Evolutionary conservation across 2,329 filamentous ascomycete genomes (phyloP).

Genomic region (Pseudogymnoascus sp.): DNA sequence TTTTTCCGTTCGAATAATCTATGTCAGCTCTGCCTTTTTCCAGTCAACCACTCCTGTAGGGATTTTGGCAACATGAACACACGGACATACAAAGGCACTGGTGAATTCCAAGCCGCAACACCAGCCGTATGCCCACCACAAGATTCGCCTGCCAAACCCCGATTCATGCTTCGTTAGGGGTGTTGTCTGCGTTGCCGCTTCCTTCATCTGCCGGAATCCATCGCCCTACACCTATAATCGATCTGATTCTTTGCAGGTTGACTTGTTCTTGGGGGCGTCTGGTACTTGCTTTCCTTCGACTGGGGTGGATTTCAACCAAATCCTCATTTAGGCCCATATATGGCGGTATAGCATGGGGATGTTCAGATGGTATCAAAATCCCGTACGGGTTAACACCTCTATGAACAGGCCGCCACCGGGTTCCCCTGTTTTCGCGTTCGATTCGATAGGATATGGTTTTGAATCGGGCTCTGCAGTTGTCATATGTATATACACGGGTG

Average conservation of each 20-base stretch:
- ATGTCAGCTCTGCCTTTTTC: not conserved
- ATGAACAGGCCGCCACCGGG: not conserved
- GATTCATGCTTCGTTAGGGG: not conserved
- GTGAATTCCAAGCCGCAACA: not conserved
- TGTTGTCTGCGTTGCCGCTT: not conserved
- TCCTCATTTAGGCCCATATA: not conserved
- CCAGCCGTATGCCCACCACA: not conserved
- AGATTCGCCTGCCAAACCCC: not conserved
- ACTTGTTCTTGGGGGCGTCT: not conserved
- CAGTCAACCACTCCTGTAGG: not conserved
- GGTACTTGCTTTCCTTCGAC: not conserved
- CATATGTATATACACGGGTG: not conserved
- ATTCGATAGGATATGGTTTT: not conserved
- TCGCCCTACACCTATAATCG: not conserved
- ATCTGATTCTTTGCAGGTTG: not conserved
- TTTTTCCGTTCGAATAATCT: not conserved
- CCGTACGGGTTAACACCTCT: not conserved
- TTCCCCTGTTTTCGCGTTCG: not conserved
- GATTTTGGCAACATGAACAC: not conserved
- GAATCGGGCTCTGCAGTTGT: not conserved
- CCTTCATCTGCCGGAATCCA: not conserved
- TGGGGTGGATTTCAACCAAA: not conserved
- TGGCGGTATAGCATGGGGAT: not conserved
- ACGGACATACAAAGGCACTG: no score
- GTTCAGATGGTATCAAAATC: not conserved